Conservation (phyloP, 164 flowering plant species). For the Pachysandra terminalis region DNA sequence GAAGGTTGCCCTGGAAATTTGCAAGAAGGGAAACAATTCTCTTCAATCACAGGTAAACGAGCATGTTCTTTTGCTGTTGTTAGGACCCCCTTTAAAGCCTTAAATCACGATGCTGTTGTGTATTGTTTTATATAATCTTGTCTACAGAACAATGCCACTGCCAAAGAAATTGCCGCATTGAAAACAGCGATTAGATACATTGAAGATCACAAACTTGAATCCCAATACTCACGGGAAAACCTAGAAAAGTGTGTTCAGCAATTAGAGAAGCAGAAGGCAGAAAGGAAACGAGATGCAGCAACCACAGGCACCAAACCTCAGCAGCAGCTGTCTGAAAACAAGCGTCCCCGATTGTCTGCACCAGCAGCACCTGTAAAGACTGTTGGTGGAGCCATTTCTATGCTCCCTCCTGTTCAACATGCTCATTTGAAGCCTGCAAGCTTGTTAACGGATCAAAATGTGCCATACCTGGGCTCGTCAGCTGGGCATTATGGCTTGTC, state of each 20-base stretch:
- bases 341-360: constrained; percentile 26
- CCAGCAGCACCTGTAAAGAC: constrained; percentile 8
- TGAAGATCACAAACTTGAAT: constrained; percentile 50
- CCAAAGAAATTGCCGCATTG: constrained; percentile 40
- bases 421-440: constrained; percentile 24
- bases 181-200: constrained; percentile 40
- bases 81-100: not conserved
- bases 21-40: constrained; percentile 35
- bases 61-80: too few species aligned
- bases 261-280: constrained; percentile 44
- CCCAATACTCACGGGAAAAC: constrained; percentile 33
- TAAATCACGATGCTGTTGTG: not conserved
- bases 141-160: constrained; percentile 54
- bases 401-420: constrained; percentile 18
- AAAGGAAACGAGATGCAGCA: constrained; percentile 38
- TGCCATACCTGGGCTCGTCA: constrained; percentile 27
- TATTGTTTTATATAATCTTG: not conserved
- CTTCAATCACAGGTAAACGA: constrained; percentile 44
- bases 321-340: constrained; percentile 31
- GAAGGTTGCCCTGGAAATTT: constrained; percentile 33
- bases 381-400: constrained; percentile 9
- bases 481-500: constrained; percentile 21
- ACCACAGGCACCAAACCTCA: constrained; percentile 11
- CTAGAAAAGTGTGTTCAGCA: constrained; percentile 42
- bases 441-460: constrained; percentile 22